phyloP scores from a whole-genome alignment of 2,329 filamentous ascomycete species.

The Neurospora sp. region DNA sequence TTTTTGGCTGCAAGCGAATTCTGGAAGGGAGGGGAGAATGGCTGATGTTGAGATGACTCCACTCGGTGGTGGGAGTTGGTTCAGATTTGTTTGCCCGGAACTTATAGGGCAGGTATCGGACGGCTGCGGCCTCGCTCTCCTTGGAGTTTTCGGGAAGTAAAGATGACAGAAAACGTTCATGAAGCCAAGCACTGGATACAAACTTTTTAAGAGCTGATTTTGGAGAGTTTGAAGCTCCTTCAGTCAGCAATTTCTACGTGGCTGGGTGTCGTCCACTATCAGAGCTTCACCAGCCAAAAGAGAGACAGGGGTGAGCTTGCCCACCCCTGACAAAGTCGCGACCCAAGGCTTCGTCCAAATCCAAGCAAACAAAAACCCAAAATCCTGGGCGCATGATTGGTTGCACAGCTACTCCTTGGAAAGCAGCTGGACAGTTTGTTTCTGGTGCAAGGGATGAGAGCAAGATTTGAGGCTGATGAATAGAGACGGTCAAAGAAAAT shows the following conservation, averaged over 20 bases:
- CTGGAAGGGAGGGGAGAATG: background rate
- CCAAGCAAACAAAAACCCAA: background rate
- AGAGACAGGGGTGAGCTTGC: background rate
- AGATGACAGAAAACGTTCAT: background rate
- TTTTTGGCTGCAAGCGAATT: background rate
- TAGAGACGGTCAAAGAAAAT: background rate
- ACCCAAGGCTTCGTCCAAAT: background rate
- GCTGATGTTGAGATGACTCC: background rate
- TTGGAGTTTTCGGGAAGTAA: too few species aligned
- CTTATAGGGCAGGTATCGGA: conserved; percentile 1
- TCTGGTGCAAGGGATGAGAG: background rate
- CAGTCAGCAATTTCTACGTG: background rate
- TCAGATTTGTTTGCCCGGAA: conserved; percentile 14
- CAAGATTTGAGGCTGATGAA: background rate
- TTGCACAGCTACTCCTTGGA: background rate
- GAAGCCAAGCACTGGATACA: background rate
- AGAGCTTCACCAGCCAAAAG: conserved; percentile 14
- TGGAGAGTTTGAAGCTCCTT: background rate
- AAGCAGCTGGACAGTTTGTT: background rate
- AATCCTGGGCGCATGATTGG: background rate
- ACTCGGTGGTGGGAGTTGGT: conserved; percentile 10
- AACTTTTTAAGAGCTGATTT: background rate
- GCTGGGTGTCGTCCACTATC: conserved; percentile 18
- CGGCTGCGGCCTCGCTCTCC: too few species aligned
- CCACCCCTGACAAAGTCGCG: background rate